phyloP scores from a whole-genome alignment of 2,329 filamentous ascomycete species.

The Fusarium decemcellulare region DNA sequence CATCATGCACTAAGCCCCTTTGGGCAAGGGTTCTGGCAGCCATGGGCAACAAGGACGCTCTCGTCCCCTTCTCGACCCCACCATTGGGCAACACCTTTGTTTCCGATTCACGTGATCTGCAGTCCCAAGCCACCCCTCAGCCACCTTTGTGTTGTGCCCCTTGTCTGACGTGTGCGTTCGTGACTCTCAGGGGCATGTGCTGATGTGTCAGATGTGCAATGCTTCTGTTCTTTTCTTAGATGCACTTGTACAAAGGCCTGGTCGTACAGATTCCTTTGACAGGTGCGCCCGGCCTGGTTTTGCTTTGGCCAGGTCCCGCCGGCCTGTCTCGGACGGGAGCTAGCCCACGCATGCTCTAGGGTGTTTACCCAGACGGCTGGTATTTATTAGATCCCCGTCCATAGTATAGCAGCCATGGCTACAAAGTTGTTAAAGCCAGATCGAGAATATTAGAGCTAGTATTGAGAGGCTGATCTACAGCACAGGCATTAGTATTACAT shows the following conservation, averaged over 20 bases:
- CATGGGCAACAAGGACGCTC: constrained; percentile 50
- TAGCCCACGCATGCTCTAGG: background rate
- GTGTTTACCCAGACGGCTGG: background rate
- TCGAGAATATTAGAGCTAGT: background rate
- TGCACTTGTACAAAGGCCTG: background rate
- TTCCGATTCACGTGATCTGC: constrained; percentile 39
- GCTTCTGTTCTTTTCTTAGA: background rate
- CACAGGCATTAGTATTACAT: too few relatives aligned
- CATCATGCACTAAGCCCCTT: constrained; percentile 40
- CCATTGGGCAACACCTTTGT: constrained; percentile 42
- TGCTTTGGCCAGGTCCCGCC: background rate
- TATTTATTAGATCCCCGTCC: background rate
- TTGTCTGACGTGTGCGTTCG: constrained; percentile 11
- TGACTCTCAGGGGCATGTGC: background rate
- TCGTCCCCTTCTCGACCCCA: constrained; percentile 35
- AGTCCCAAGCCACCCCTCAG: constrained; percentile 1
- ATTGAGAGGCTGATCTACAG: too few relatives aligned
- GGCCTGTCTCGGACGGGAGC: background rate
- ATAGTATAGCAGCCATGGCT: background rate
- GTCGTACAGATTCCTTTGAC: background rate
- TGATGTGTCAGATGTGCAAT: background rate
- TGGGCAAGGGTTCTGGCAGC: constrained; percentile 45
- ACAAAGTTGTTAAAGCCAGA: background rate
- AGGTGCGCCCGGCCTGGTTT: background rate
- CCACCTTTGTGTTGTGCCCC: constrained; percentile 21